Evolutionary conservation across 2,329 filamentous ascomycete species (phyloP).

Genomic region (Nothophoma quercina): DNA sequence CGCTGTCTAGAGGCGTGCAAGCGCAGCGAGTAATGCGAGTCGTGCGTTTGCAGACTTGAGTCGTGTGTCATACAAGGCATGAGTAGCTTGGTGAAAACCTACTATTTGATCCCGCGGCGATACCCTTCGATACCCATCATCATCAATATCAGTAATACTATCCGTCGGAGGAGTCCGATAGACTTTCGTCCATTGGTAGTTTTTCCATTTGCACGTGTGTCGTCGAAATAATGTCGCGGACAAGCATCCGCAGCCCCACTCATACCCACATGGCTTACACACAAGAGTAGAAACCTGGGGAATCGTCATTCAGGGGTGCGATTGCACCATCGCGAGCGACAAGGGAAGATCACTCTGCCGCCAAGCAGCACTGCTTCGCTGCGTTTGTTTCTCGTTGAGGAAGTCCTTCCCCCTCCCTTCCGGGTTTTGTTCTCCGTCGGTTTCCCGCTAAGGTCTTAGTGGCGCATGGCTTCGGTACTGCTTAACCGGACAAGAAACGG

Average conservation of each 20-base stretch:
- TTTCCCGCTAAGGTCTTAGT: not conserved
- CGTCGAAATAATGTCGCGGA: not conserved
- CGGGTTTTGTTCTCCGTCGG: slow-evolving; percentile 3
- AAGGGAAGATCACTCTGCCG: not conserved
- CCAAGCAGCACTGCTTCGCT: not conserved
- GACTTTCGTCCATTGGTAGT: not conserved
- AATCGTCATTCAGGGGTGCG: slow-evolving; percentile 12
- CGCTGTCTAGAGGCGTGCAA: too few relatives aligned
- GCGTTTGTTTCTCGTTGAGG: not conserved
- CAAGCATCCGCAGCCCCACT: slow-evolving; percentile 2
- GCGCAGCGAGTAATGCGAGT: too few relatives aligned
- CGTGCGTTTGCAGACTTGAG: too few relatives aligned
- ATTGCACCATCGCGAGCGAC: slow-evolving; percentile 14
- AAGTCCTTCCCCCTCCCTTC: too few relatives aligned
- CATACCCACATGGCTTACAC: not conserved
- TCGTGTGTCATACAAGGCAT: too few relatives aligned
- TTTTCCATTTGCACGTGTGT: slow-evolving; percentile 4
- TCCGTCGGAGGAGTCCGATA: not conserved
- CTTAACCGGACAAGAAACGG: not conserved
- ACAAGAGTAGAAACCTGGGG: not conserved
- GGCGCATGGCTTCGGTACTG: not conserved
- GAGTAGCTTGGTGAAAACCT: too few relatives aligned
- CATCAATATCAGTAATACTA: not conserved
- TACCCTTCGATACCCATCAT: not conserved
- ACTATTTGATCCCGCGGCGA: not conserved